Conservation (phyloP, 106 monocot species). For the Xerophyta viscosa region DNA sequence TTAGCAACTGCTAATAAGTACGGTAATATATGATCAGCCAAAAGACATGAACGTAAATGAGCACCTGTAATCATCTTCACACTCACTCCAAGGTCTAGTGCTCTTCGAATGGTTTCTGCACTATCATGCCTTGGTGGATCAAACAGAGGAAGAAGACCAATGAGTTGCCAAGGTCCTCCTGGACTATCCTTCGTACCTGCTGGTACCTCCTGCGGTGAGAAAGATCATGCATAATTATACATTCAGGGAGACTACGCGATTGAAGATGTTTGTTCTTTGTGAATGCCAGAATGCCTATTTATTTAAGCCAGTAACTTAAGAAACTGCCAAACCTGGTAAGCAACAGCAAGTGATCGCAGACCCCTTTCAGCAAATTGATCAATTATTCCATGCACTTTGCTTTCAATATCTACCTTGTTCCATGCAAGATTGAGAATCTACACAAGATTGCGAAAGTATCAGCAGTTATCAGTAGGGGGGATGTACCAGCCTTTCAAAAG, state of each 20-base stretch:
- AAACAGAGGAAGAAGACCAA: conserved; percentile 55
- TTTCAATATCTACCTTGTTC: conserved; percentile 39
- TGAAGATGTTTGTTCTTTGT: too few relatives aligned
- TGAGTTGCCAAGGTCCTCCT: conserved; percentile 45
- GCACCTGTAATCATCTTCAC: conserved; percentile 63
- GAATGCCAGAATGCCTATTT: too few relatives aligned
- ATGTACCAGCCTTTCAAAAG: too few relatives aligned
- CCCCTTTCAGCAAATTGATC: conserved; percentile 49
- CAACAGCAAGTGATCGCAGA: conserved; percentile 52
- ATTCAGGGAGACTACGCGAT: too few relatives aligned
- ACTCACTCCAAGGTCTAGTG: conserved; percentile 49
- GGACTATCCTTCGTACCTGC: conserved; percentile 36
- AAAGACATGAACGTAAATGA: too few relatives aligned
- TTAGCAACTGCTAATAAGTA: too few relatives aligned
- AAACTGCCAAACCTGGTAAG: conserved; percentile 26
- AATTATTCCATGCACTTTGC: conserved; percentile 34
- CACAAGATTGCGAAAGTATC: neutral
- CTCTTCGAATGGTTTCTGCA: conserved; percentile 54
- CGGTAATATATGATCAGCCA: too few relatives aligned
- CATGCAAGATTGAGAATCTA: conserved; percentile 40
- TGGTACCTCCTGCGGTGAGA: conserved; percentile 33
- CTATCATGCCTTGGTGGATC: too few relatives aligned
- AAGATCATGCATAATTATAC: conserved; percentile 1
- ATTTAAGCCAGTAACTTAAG: too few relatives aligned
- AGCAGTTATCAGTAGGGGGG: neutral